Conservation (phyloP, 768 basidiomycete genomes). For the Termitomyces sp. region DNA sequence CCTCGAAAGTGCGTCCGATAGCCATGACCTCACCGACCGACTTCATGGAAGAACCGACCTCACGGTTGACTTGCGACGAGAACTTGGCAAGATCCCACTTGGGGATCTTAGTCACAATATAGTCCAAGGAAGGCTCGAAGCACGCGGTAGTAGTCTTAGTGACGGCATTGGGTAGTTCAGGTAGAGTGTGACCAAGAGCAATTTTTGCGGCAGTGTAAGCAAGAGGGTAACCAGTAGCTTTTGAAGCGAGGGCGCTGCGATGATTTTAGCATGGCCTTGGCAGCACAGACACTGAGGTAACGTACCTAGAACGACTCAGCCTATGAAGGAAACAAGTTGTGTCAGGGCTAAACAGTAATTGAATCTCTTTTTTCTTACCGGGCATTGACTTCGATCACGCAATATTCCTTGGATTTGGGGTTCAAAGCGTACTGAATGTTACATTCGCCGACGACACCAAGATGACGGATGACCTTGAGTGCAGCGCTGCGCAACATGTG, state of each 20-base stretch:
- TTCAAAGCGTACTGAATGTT: conserved; percentile 99
- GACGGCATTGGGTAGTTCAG: conserved; percentile 97
- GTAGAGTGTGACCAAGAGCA: conserved; percentile 94
- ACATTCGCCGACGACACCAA: conserved; percentile 91
- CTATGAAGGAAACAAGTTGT: conserved; percentile 23
- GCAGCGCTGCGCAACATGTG: conserved; percentile 99
- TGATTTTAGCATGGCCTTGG: not conserved
- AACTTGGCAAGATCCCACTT: conserved; percentile 99
- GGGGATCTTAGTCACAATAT: conserved; percentile 99
- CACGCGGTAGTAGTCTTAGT: conserved; percentile 99
- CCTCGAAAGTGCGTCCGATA: conserved; percentile 98
- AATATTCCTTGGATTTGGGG: conserved; percentile 88
- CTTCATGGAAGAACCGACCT: conserved; percentile 98
- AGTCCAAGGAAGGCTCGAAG: conserved; percentile 98
- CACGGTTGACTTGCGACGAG: conserved; percentile 86
- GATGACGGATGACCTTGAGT: conserved; percentile 89
- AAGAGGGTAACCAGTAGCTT: conserved; percentile 97
- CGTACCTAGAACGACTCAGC: conserved; percentile 74
- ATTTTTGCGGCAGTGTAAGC: conserved; percentile 99
- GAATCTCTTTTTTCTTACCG: conserved; percentile 41
- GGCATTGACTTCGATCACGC: conserved; percentile 97
- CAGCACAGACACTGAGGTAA: not conserved
- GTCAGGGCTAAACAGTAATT: not conserved
- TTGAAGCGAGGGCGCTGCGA: conserved; percentile 87
- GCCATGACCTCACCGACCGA: conserved; percentile 99